Base-by-base conservation (phyloP, 768 basidiomycete species). In the Leccinellum luteum region DNA sequence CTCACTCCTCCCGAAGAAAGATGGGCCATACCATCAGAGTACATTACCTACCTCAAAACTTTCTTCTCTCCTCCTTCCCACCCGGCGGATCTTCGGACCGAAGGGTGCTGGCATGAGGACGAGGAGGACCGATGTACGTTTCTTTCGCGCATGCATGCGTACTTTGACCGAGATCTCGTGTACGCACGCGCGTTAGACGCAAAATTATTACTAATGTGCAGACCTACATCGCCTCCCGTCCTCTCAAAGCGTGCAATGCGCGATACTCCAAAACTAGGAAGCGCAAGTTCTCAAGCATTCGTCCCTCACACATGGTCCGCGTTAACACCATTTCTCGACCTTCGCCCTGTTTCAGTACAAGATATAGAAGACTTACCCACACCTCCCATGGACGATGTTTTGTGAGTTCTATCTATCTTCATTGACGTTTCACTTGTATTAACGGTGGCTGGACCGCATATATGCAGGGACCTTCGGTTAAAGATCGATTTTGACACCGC, bases 191-290 rank as follows among this genome's bases (percentile, higher is more conserved):
- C 17, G 48, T 14, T 43, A 78, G 77, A 70, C 43, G 49, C 63
- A 48, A 60, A 50, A 17, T n/a, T 66, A 32, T 61, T 61, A 21
- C 61, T 64, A 4, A 50, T 64, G 3, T 68, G 66, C 51, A 74
- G 76, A 54, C 78, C 75, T 6, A 65, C 81, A n/a, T 65, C 65
- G 57, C 73, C 76, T 10, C 78, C 82, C 12, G 62, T 82, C 13
- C 69, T 70, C 48, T 80, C 84, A 45, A 71, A 73, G 34, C 73
- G 74, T 15, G 78, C 85, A 3, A 71, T 69, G 35, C 75, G 70
- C n/a, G 73, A 78, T 62, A 84, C 82, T 9, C 82, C 81, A 1
- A 69, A 66, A 34, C 60, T 76, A 7, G 79, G 81, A 48, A 54
- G 35, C 25, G 60, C 55, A 61, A 60, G 15, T 48, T 67, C 68